Evolutionary conservation across 2,329 filamentous ascomycete species (phyloP).

Genomic region (Septoria petroselini): DNA sequence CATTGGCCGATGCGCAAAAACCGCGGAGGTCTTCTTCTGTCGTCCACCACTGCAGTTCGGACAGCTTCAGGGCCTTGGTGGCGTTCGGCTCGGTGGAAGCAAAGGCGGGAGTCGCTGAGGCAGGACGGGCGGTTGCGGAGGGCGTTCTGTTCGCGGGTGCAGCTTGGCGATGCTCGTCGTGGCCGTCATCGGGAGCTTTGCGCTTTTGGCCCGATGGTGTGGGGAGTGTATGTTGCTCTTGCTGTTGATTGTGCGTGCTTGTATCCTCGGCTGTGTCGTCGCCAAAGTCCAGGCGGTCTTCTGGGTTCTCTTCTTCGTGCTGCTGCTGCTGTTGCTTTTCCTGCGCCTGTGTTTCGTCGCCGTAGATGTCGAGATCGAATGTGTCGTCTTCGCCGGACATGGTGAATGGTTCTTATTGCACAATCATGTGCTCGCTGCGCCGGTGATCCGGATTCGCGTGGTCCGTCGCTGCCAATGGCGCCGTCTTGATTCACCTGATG

Average conservation of each 20-base stretch:
- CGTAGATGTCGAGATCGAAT: conserved; percentile 69
- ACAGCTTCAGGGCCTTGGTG: conserved; percentile 73
- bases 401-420: conserved; percentile 4
- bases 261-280: conserved; percentile 18
- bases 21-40: conserved; percentile 92
- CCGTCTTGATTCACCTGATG: no score
- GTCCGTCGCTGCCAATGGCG: neutral
- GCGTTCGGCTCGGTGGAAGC: conserved; percentile 57
- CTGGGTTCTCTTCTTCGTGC: conserved; percentile 24
- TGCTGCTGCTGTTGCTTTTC: conserved; percentile 32
- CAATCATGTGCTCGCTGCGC: neutral
- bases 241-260: conserved; percentile 25
- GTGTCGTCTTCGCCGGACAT: conserved; percentile 61
- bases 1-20: conserved; percentile 67
- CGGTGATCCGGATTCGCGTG: conserved; percentile 11
- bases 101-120: conserved; percentile 71
- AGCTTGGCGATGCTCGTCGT: conserved; percentile 37
- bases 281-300: conserved; percentile 28
- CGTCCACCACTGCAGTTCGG: conserved; percentile 94
- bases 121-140: conserved; percentile 59
- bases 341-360: conserved; percentile 50
- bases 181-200: conserved; percentile 57
- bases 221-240: conserved; percentile 26
- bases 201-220: conserved; percentile 59
- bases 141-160: conserved; percentile 47